Base-by-base conservation (phyloP, 2,329 filamentous ascomycete genomes). In the Alternaria triticimaculans region DNA sequence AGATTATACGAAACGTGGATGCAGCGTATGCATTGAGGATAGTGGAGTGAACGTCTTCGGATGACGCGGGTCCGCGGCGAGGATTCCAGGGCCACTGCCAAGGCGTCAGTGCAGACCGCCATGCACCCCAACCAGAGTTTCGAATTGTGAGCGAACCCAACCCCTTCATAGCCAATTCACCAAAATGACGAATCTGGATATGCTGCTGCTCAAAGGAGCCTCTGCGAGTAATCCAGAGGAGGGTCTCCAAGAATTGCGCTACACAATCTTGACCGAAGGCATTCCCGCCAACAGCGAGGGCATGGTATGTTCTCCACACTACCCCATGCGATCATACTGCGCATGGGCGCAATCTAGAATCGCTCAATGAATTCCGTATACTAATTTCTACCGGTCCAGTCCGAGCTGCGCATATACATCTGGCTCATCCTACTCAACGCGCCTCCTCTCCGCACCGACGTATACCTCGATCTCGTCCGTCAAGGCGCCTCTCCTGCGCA, bases 381-480 rank as follows among this genome's bases (percentile, higher is more conserved):
- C 49, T 53, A 28, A 53, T 20, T 25, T 41, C 10, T 6, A 25
- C 28, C 14, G 20, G 2, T 15, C 7, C 18, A 97, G 95, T 99
- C 96, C 20, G 91, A 94, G 49, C 85, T 96, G 66, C 91, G 96
- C 74, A 96, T 98, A 78, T 98, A 99, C 80, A 89, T 97, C 69
- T 99, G 96, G 96, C 87, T 98, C 44, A 92, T 97, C 71, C 88
- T 99, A 12, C 90, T 99, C 72, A 92, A 97, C 76, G 90, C 94
- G 30, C 90, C 93, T 7, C 89, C 97, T 46, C 84, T 97, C 67
- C 87, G 90, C 48, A 97, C 96, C 62, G 92, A 97, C 73, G 87
- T 91, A 65, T 99, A 99, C 79, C 91, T 98, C 68, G 87, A 88
- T 61, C 90, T 98, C 48, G 91, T 99, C 69, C 94, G 97, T 76